phyloP scores from a whole-genome alignment of 129 eudicot species.

The Solidago caesia region DNA sequence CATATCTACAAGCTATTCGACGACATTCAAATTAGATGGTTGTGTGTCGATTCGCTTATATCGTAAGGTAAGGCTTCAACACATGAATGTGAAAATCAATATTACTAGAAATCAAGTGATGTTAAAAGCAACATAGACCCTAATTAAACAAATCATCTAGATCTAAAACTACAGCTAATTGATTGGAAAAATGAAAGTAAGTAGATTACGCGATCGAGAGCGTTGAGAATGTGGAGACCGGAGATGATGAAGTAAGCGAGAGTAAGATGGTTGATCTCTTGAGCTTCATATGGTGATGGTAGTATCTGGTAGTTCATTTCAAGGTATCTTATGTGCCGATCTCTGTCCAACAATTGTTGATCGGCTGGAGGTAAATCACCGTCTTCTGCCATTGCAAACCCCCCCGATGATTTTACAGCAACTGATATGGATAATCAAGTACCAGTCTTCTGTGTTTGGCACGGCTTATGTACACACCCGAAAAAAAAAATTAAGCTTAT shows the following conservation, averaged over 20 bases:
- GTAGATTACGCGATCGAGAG: slow-evolving; percentile 57
- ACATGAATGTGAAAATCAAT: too few species aligned
- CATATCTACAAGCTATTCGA: too few species aligned
- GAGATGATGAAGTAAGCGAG: slow-evolving; percentile 83
- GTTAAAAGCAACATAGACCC: slow-evolving; percentile 11
- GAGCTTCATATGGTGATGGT: slow-evolving; percentile 63
- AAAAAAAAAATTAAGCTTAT: too few species aligned
- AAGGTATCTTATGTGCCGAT: slow-evolving; percentile 58
- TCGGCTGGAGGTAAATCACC: too few species aligned
- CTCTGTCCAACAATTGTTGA: slow-evolving; percentile 44
- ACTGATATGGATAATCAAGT: too few species aligned
- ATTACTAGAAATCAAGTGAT: neutral
- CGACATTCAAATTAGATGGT: too few species aligned
- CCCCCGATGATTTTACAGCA: too few species aligned
- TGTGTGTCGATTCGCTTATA: too few species aligned
- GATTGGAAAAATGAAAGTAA: neutral
- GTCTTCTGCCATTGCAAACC: too few species aligned
- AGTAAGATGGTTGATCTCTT: slow-evolving; percentile 91
- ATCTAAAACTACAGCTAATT: slow-evolving; percentile 12
- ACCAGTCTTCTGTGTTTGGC: too few species aligned
- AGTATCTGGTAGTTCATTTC: slow-evolving; percentile 70
- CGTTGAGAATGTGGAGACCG: slow-evolving; percentile 69
- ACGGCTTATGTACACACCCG: too few species aligned
- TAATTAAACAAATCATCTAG: neutral
- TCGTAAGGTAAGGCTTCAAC: too few species aligned